Conservation (phyloP, 345 rosid genomes). For the Heritiera littoralis region DNA sequence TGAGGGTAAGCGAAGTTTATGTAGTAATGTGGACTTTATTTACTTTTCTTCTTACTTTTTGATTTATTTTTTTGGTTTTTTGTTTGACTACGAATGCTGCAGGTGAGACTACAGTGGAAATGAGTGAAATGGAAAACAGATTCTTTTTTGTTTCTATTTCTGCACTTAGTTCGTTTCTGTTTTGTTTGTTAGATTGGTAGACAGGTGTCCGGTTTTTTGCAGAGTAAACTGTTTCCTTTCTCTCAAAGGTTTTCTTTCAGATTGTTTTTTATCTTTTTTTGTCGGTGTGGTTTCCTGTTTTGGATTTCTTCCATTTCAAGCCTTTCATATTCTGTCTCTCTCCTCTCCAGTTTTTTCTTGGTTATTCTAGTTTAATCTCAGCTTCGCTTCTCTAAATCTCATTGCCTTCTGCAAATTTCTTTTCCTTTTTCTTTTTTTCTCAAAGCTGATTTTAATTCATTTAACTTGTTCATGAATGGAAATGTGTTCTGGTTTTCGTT, state of each 20-base stretch:
- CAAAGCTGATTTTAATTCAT: background rate
- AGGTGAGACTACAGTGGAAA: background rate
- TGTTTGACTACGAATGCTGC: background rate
- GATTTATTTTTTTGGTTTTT: background rate
- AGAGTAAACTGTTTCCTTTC: background rate
- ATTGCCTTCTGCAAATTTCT: background rate
- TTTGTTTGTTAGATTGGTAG: background rate
- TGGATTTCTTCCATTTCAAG: slow-evolving; percentile 26
- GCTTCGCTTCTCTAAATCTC: background rate
- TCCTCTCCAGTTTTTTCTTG: slow-evolving; percentile 10
- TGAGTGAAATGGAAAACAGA: background rate
- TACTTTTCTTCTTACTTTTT: background rate
- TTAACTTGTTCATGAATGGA: background rate
- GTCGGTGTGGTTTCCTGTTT: slow-evolving; percentile 41
- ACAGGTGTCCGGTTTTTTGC: slow-evolving; percentile 8
- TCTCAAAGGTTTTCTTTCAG: background rate
- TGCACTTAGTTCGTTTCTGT: slow-evolving; percentile 5
- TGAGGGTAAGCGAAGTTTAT: slow-evolving; percentile 38
- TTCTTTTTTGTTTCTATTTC: slow-evolving; percentile 6
- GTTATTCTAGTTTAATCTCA: background rate
- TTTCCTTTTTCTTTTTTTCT: background rate
- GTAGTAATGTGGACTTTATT: background rate
- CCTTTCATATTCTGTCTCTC: slow-evolving; percentile 14
- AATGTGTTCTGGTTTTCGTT: background rate
- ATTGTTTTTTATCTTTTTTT: slow-evolving; percentile 19